These are phyloP conservation scores for Lagenidium sp. DNA, from an alignment of 352 stramenopile genomes.

Conservation along the genomic window DNA sequence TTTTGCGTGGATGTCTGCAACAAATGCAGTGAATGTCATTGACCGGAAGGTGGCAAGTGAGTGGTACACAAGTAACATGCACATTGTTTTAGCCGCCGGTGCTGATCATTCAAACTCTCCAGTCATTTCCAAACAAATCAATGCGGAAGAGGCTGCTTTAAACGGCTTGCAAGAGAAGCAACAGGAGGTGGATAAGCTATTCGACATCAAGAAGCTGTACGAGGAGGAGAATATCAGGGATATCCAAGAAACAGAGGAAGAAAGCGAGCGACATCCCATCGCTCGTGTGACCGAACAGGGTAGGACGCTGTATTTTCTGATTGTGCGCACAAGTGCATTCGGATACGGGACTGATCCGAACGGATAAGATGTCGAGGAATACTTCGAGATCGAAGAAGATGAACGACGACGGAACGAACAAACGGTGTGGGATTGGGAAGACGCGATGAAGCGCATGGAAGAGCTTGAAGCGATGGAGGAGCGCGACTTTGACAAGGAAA, in stretches of 20 bases:
- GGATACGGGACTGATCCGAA: background rate
- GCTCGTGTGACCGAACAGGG: slow-evolving; percentile 51
- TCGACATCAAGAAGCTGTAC: slow-evolving; percentile 78
- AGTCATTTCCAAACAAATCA: slow-evolving; percentile 49
- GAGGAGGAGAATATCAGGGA: slow-evolving; percentile 80
- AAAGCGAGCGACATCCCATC: slow-evolving; percentile 43
- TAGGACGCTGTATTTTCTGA: slow-evolving; percentile 5
- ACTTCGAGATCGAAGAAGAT: slow-evolving; percentile 81
- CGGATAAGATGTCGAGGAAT: slow-evolving; percentile 57
- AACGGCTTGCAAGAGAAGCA: slow-evolving; percentile 47
- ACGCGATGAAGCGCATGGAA: slow-evolving; percentile 83
- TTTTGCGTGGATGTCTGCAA: slow-evolving; percentile 67
- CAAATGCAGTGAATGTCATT: slow-evolving; percentile 49
- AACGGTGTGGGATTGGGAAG: slow-evolving; percentile 69
- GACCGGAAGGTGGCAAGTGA: slow-evolving; percentile 73
- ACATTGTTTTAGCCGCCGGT: no score
- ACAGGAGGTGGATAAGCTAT: slow-evolving; percentile 47
- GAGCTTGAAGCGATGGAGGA: slow-evolving; percentile 66
- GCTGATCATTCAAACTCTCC: background rate
- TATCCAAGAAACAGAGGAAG: slow-evolving; percentile 74
- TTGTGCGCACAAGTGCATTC: no score
- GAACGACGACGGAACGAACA: slow-evolving; percentile 57
- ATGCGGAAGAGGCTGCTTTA: slow-evolving; percentile 36
- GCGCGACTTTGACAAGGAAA: slow-evolving; percentile 19
- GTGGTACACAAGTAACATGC: no score